Base-by-base conservation (phyloP, 805 yeast species). In the Tetrapisispora fleetii region DNA sequence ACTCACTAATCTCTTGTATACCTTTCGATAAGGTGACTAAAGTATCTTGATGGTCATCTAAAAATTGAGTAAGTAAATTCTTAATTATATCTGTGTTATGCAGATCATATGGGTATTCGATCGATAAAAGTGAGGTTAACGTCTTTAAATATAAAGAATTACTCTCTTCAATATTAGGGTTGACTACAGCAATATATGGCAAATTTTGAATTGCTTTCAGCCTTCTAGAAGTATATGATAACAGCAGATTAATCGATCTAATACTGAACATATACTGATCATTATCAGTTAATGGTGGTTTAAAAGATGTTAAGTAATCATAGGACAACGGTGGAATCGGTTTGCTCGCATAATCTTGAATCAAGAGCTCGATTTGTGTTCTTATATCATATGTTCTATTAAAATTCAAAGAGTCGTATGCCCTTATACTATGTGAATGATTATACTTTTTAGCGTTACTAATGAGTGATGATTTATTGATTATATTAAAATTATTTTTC, bases 171-270 rank as follows among this genome's bases (percentile, higher is more conserved):
- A 91, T 82, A 58, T 86, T 80, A 6, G 97, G 97, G 62, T 91
- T 91, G 52, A 91, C 67, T 48, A 89, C 83, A 43, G 83, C 88
- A 55, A 90, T 75, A 63, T 88, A 91, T 0, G 96, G 96, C 48
- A 91, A 68, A 40, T 75, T 71, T 53, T 91, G 76, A 54, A 91
- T 79, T 28, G 82, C 83, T 32, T 75, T 73, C 17, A 89, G 64
- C 52, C 96, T 72, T 47, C 81, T 78, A 8, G 95, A 86, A 48
- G 88, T 80, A 55, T 78, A 74, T 0, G 79, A 74, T 21, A 84
- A 62, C 40, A 85, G 59, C 44, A 74, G 70, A 50, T 78, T 76
- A 16, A 82, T 69, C 0, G 89, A 81, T 14, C 76, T 76, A 40
- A 74, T 71, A 0, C 85, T 80, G 30, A 74, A 56, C 62, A 58